Base-by-base conservation (phyloP, 768 basidiomycete genomes). In the Rhizopogon roseolus region DNA sequence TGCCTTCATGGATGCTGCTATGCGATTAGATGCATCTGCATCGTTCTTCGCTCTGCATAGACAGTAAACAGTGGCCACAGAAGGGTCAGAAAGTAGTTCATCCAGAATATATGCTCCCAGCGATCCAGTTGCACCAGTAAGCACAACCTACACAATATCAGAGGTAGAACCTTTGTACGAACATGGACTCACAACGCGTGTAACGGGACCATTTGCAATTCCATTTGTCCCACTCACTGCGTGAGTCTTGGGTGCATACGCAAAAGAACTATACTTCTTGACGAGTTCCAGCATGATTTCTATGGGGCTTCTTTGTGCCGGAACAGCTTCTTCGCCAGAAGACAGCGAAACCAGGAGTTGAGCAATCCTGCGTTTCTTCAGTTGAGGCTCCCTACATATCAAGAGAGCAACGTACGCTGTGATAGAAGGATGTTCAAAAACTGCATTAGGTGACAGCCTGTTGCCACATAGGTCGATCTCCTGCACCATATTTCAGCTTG, bases 61-160 rank as follows among this genome's bases (percentile, higher is more conserved):
- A 62, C 77, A 80, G 54, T 80, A 73, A 29, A 83, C 73, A 9
- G 68, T 72, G 37, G 57, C 57, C 34, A 82, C 76, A 0, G 62
- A 50, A 0, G 70, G 56, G 5, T 66, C 66, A 5, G 64, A 59
- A 4, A 76, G 65, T 2, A 82, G 67, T 45, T 76, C 71, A 34
- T 71, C 66, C n/a, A 84, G 72, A 11, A 81, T 71, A 53, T 80
- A 75, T 2, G 80, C 79, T 8, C 82, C 82, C 3, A 81, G 72
- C 2, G 78, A 79, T 1, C 81, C 81, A 5, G 81, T 80, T 0
- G 73, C 76, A 4, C 81, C 81, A 0, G 80, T 81, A 36, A 82
- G 66, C 5, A 82, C 71, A 7, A 65, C 49, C 57, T 60, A 3
- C 17, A 49, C 38, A 49, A 46, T 28, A 27, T 54, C 37, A 38